These are phyloP conservation scores for Gracilaria gracilis DNA, from an alignment of 23 red algal species.

Conservation along the genomic window DNA sequence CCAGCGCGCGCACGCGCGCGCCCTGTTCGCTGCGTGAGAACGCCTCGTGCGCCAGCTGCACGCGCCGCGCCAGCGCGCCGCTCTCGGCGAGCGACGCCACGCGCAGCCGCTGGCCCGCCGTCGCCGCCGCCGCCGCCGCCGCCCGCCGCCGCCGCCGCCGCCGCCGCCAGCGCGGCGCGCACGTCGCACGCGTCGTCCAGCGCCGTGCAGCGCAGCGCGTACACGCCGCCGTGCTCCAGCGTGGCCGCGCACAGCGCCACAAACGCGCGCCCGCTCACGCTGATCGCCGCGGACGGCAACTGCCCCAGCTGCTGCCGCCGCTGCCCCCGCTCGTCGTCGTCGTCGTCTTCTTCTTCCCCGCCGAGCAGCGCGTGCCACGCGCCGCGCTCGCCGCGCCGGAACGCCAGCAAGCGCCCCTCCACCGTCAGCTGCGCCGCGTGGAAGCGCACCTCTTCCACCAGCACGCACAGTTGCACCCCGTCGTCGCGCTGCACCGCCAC, in stretches of 20 bases:
- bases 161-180: not conserved
- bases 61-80: not conserved
- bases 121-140: not conserved
- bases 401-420: constrained; percentile 14
- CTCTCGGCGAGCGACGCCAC: not conserved
- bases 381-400: not conserved
- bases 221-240: constrained; percentile 4
- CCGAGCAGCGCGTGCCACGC: constrained; percentile 10
- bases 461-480: constrained; percentile 2
- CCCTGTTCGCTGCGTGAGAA: not conserved
- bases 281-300: not conserved
- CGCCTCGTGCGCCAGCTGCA: not conserved
- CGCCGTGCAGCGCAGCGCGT: constrained; percentile 4
- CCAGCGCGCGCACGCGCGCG: not conserved
- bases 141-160: not conserved
- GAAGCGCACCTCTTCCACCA: not conserved
- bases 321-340: not conserved
- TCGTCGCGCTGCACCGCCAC: not conserved
- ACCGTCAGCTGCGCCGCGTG: not conserved
- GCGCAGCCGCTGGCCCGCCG: not conserved
- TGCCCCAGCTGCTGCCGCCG: no score
- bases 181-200: constrained; percentile 9
- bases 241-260: not conserved
- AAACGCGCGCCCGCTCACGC: not conserved
- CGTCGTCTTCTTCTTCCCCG: no score